A percentile compares a stretch with the other conserved stretches of the same genome.
Evolutionary conservation across 805 yeast species (phyloP).

Genomic region (Candida odintsovae): DNA sequence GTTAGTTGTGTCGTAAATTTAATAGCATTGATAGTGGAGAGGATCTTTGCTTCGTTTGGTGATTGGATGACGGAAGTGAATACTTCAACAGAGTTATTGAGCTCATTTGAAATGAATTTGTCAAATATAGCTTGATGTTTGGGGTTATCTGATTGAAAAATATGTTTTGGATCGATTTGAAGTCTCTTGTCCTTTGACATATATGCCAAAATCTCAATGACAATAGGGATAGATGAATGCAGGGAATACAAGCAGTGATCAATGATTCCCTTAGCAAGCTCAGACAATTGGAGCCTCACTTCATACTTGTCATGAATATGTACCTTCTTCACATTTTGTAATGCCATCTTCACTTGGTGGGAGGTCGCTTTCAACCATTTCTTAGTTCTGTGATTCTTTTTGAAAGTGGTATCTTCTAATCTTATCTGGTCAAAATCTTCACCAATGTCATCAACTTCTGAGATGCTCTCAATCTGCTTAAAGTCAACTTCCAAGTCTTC

Average conservation of each 20-base stretch:
- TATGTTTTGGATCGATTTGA: conserved; percentile 5
- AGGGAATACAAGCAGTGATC: conserved; percentile 30
- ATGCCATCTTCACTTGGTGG: conserved; percentile 41
- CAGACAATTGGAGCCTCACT: conserved; percentile 28
- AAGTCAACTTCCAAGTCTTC: conserved; percentile 26
- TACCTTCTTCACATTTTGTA: conserved; percentile 24
- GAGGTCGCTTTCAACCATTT: conserved; percentile 53
- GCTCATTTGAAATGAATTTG: conserved; percentile 12
- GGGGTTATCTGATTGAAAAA: conserved; percentile 9
- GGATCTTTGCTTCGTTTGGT: conserved; percentile 19
- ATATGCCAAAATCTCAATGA: conserved; percentile 30
- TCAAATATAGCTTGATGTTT: conserved; percentile 7
- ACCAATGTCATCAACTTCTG: conserved; percentile 10
- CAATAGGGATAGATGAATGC: conserved; percentile 28
- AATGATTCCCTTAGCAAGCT: conserved; percentile 27
- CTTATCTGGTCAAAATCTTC: conserved; percentile 14
- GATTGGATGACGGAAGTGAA: conserved; percentile 19
- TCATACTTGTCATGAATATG: conserved; percentile 26
- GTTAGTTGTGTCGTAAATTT: conserved; percentile 10
- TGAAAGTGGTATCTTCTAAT: conserved; percentile 14
- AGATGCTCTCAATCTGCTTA: conserved; percentile 16
- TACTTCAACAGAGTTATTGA: conserved; percentile 13
- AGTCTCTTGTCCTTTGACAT: conserved; percentile 16
- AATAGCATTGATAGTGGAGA: conserved; percentile 16
- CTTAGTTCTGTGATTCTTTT: conserved; percentile 35